Percentiles rank a stretch among this genome's conserved stretches.
These are phyloP conservation scores for Yamadazyma phyllophila DNA, from an alignment of 805 yeast species.

Conservation along the genomic window DNA sequence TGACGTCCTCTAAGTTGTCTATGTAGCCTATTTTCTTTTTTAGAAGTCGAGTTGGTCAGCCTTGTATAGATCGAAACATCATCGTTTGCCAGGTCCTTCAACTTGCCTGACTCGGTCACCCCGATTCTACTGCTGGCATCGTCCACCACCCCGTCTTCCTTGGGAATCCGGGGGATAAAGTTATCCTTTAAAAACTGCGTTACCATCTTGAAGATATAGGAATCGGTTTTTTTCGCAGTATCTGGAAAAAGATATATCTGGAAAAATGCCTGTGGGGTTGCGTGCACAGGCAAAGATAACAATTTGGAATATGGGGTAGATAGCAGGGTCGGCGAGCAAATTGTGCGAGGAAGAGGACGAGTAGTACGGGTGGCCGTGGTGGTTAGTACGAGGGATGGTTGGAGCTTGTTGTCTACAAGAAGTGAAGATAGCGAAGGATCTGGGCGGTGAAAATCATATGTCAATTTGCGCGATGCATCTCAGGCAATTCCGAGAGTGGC, in stretches of 20 bases:
- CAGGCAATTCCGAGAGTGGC: too few species aligned
- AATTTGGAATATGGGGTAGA: not conserved
- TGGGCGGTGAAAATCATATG: too few species aligned
- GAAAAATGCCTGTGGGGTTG: conserved; percentile 3
- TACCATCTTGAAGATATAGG: conserved; percentile 3
- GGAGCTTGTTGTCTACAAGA: too few species aligned
- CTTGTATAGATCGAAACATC: conserved; percentile 15
- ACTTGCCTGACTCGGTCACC: not conserved
- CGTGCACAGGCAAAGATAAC: conserved; percentile 2
- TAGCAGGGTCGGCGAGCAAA: not conserved
- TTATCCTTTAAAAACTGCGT: conserved; percentile 14
- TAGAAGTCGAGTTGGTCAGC: conserved; percentile 15
- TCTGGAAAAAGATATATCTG: not conserved
- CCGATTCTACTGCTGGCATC: not conserved
- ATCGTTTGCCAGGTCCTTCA: not conserved
- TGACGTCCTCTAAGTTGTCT: conserved; percentile 64
- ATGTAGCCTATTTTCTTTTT: conserved; percentile 18
- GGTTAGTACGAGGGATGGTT: too few species aligned
- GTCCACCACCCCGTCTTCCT: conserved; percentile 2
- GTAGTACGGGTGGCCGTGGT: too few species aligned
- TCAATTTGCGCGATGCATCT: too few species aligned
- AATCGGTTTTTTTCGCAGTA: not conserved
- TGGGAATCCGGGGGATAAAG: conserved; percentile 15
- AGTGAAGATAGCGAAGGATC: too few species aligned
- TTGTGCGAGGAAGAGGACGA: not conserved